Conservation (phyloP, 192 early-diverging fungal genomes). For the Blastocladiella britannica region DNA sequence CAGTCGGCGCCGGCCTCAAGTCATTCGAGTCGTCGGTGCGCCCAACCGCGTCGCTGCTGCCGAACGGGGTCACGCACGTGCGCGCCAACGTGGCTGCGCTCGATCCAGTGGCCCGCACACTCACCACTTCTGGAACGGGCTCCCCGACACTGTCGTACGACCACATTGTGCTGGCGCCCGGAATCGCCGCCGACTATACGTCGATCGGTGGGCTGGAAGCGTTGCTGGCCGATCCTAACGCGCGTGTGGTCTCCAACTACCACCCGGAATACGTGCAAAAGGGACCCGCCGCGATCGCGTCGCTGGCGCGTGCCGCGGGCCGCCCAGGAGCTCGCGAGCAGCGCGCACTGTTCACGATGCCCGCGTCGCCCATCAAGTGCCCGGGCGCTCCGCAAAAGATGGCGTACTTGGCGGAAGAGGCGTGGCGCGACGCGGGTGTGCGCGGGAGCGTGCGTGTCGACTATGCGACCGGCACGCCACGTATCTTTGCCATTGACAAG, state of each 20-base stretch:
- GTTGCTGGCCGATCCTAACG: slow-evolving; percentile 25
- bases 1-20: slow-evolving; percentile 60
- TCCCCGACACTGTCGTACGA: slow-evolving; percentile 37
- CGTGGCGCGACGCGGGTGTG: slow-evolving; percentile 44
- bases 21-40: slow-evolving; percentile 40
- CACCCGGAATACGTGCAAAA: slow-evolving; percentile 45
- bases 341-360: slow-evolving; percentile 76
- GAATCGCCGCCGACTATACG: slow-evolving; percentile 55
- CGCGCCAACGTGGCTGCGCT: slow-evolving; percentile 44
- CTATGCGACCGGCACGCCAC: slow-evolving; percentile 61
- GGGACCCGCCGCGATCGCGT: slow-evolving; percentile 47
- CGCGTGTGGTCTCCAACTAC: slow-evolving; percentile 72
- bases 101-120: slow-evolving; percentile 39
- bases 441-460: slow-evolving; percentile 43
- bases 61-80: too few relatives aligned
- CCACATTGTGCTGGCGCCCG: slow-evolving; percentile 52
- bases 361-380: slow-evolving; percentile 68
- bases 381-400: slow-evolving; percentile 79
- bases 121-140: too few relatives aligned
- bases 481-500: slow-evolving; percentile 72
- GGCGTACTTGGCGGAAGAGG: slow-evolving; percentile 65
- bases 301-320: too few relatives aligned
- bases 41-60: slow-evolving; percentile 46
- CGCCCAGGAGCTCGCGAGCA: too few relatives aligned
- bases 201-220: slow-evolving; percentile 53